Evolutionary conservation across 2,329 filamentous ascomycete species (phyloP).

Genomic region (Podosphaera fusca): DNA sequence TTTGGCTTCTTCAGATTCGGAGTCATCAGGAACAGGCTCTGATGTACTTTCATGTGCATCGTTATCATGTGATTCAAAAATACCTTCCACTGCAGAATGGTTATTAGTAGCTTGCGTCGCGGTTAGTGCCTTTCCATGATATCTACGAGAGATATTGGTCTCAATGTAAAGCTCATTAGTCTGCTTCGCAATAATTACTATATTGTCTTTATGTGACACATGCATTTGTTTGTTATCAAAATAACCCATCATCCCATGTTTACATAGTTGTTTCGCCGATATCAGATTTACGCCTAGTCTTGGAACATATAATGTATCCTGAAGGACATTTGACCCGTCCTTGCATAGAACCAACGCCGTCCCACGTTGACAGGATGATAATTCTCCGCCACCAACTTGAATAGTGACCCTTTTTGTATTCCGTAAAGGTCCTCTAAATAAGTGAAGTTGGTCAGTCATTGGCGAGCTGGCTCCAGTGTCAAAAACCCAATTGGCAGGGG

Average conservation of each 20-base stretch:
- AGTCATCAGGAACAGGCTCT: neutral
- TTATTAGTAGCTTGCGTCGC: neutral
- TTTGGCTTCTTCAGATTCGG: neutral
- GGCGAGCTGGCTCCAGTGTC: neutral
- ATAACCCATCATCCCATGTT: no score
- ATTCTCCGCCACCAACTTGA: no score
- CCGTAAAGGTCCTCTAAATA: no score
- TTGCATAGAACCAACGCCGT: no score
- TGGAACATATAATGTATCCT: no score
- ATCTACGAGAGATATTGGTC: neutral
- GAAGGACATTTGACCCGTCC: no score
- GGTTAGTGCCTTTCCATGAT: neutral
- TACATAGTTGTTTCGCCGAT: no score
- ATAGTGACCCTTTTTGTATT: no score
- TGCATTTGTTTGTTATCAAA: no score
- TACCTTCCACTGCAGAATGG: neutral
- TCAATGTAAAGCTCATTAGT: neutral
- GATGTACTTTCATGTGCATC: neutral
- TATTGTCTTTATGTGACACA: neutral
- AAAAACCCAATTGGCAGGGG: conserved; percentile 1
- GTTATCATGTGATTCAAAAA: neutral
- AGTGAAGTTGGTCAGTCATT: neutral
- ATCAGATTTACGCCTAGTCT: no score
- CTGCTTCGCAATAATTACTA: neutral
- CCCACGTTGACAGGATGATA: no score